These are phyloP conservation scores for Kodamaea kaohsiungensis DNA, from an alignment of 805 yeast genomes.

Conservation along the genomic window DNA sequence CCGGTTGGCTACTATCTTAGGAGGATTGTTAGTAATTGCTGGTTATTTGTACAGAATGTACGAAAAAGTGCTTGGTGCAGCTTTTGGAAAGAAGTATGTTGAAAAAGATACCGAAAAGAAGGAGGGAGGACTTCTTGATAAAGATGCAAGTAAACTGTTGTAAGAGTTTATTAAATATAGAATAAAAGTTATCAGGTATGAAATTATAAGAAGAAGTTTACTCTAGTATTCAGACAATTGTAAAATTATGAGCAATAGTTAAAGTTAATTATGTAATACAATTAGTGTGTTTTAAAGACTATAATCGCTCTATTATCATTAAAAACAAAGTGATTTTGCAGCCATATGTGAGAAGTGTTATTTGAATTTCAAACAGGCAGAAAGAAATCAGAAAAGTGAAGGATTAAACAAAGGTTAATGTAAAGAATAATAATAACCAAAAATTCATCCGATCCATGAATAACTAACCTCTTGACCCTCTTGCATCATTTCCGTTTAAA, in stretches of 20 bases:
- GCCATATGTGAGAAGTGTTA: neutral
- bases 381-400: too few species aligned
- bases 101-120: conserved; percentile 49
- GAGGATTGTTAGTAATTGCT: conserved; percentile 74
- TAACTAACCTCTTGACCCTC: neutral
- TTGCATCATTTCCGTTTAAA: too few species aligned
- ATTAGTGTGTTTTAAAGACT: too few species aligned
- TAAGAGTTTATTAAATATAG: neutral
- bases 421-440: neutral
- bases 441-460: neutral
- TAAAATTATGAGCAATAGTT: too few species aligned
- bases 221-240: too few species aligned
- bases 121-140: conserved; percentile 24
- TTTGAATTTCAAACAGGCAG: neutral
- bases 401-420: neutral
- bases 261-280: too few species aligned
- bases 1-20: conserved; percentile 75
- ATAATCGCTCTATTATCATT: too few species aligned
- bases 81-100: conserved; percentile 59
- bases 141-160: neutral
- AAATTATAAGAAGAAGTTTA: too few species aligned
- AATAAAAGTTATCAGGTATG: neutral
- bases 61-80: conserved; percentile 53
- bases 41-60: conserved; percentile 61
- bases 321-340: neutral